Evolutionary conservation across 257 asterid species (phyloP).

Genomic region (Solanum dulcamara): DNA sequence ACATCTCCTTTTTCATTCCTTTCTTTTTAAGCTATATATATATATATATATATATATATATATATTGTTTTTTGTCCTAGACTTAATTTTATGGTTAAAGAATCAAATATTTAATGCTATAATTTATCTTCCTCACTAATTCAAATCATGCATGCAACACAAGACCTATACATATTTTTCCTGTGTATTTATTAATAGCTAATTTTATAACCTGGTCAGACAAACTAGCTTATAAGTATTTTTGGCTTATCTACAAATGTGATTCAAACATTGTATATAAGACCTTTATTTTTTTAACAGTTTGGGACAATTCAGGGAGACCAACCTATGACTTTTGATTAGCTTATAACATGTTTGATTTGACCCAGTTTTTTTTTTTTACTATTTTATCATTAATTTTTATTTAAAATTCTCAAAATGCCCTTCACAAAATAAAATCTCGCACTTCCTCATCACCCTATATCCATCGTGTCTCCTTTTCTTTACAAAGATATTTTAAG

Average conservation of each 20-base stretch:
- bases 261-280: neutral
- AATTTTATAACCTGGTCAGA: neutral
- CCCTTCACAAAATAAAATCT: neutral
- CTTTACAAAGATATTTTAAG: neutral
- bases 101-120: neutral
- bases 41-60: neutral
- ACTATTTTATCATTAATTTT: neutral
- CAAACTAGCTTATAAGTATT: neutral
- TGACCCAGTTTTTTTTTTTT: neutral
- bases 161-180: neutral
- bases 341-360: neutral
- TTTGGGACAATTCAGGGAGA: no score
- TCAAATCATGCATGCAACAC: neutral
- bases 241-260: neutral
- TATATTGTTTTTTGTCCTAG: neutral
- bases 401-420: neutral
- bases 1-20: neutral
- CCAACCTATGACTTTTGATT: neutral
- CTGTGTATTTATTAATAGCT: neutral
- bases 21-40: conserved; percentile 6
- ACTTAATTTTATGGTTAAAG: neutral
- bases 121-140: neutral
- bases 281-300: no score
- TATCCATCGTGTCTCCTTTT: neutral
- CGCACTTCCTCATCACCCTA: neutral